Conservation (phyloP, 2,329 filamentous ascomycete species). For the Colletotrichum cuscutae region DNA sequence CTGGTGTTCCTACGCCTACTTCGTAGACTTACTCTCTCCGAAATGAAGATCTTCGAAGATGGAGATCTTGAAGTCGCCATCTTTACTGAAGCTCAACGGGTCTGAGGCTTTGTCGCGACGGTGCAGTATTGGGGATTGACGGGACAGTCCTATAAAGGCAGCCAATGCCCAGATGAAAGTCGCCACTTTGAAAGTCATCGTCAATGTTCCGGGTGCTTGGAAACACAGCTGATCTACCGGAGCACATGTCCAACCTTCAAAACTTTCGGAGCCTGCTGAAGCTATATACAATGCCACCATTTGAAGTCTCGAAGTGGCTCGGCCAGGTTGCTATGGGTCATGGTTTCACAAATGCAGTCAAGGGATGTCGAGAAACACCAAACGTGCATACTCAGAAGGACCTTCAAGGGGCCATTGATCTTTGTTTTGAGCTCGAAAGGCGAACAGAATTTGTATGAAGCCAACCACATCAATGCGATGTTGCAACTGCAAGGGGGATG, state of each 20-base stretch:
- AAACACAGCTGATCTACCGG: too few species aligned
- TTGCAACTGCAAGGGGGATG: neutral
- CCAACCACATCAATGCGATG: too few species aligned
- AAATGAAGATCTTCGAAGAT: slow-evolving; percentile 79
- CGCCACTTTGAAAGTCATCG: neutral
- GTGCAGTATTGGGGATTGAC: neutral
- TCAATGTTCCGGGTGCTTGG: neutral
- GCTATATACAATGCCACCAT: slow-evolving; percentile 19
- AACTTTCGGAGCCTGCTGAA: neutral
- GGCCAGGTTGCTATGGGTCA: neutral
- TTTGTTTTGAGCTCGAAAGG: neutral
- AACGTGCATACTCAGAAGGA: neutral
- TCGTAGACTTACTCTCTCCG: slow-evolving; percentile 66
- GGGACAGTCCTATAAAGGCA: neutral
- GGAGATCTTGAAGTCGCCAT: slow-evolving; percentile 62
- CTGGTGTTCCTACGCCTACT: rapidly evolving
- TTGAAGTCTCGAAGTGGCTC: slow-evolving; percentile 13
- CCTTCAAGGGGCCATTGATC: neutral
- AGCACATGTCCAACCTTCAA: neutral
- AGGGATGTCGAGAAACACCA: neutral
- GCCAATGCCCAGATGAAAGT: neutral
- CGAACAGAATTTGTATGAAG: neutral
- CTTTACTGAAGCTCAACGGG: slow-evolving; percentile 48
- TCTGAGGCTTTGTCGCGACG: neutral
- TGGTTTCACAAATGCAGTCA: slow-evolving; percentile 18